Conservation (phyloP, 2,329 filamentous ascomycete genomes). For the Neophaeococcomyces aloes region DNA sequence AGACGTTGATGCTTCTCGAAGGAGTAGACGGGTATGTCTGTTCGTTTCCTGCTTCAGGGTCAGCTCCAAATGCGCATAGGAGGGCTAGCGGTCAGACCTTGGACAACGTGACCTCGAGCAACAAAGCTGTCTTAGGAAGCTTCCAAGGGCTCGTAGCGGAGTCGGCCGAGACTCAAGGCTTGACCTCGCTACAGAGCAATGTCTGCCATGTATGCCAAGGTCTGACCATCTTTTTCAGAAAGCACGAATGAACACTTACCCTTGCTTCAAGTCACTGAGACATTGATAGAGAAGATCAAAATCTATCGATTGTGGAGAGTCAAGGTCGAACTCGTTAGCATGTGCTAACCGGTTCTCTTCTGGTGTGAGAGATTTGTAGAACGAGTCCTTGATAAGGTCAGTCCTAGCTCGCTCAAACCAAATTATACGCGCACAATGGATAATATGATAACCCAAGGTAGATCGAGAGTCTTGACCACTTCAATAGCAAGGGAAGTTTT, state of each 20-base stretch:
- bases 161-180: too few relatives aligned
- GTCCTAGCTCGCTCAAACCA: conserved; percentile 1
- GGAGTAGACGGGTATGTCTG: conserved; percentile 89
- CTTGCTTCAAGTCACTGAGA: conserved; percentile 75
- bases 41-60: conserved; percentile 26
- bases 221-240: conserved; percentile 1
- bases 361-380: conserved; percentile 78
- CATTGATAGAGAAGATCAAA: conserved; percentile 78
- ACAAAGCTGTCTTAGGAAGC: too few relatives aligned
- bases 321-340: conserved; percentile 88
- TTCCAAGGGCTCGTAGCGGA: too few relatives aligned
- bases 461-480: conserved; percentile 77
- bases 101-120: too few relatives aligned
- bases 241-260: conserved; percentile 46
- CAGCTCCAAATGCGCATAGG: neutral
- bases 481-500: conserved; percentile 91
- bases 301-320: conserved; percentile 86
- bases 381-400: conserved; percentile 61
- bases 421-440: conserved; percentile 61
- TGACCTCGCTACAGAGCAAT: too few relatives aligned
- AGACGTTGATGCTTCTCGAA: conserved; percentile 82
- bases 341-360: conserved; percentile 75
- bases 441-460: conserved; percentile 96
- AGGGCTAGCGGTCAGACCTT: conserved; percentile 1
- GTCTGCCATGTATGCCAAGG: neutral